A percentile compares a stretch with the other conserved stretches of the same genome.
phyloP scores from a whole-genome alignment of 2,329 filamentous ascomycete species.

The Penicillium hordei region DNA sequence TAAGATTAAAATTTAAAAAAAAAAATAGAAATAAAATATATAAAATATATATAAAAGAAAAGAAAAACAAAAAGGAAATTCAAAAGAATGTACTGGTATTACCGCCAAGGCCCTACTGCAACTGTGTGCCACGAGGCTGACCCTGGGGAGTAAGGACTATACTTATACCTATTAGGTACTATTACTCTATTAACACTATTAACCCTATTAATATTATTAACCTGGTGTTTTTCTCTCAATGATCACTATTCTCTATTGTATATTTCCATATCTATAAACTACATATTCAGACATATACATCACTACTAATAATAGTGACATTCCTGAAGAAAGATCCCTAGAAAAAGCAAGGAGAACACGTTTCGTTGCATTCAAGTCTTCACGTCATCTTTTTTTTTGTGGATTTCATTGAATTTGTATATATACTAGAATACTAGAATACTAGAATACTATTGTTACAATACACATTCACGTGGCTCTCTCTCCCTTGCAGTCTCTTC shows the following conservation, averaged over 20 bases:
- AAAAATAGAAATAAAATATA: background rate
- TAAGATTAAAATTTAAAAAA: background rate
- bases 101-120: conserved; percentile 26
- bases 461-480: conserved; percentile 8
- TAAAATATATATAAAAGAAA: background rate
- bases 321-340: background rate
- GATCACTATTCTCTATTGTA: no score
- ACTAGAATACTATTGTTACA: background rate
- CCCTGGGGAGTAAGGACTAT: conserved; percentile 18
- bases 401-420: background rate
- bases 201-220: background rate
- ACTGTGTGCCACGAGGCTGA: conserved; percentile 31
- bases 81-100: conserved; percentile 11
- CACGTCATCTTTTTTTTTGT: background rate
- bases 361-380: conserved; percentile 7
- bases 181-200: background rate
- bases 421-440: background rate
- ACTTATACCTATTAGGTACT: background rate
- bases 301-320: background rate
- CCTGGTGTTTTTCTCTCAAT: background rate
- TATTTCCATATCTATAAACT: no score
- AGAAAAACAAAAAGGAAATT: background rate
- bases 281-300: background rate
- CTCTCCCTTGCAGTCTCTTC: conserved; percentile 2
- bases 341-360: conserved; percentile 11